Base-by-base conservation (phyloP, 495 filamentous ascomycete genomes). In the Tuber borchii region DNA sequence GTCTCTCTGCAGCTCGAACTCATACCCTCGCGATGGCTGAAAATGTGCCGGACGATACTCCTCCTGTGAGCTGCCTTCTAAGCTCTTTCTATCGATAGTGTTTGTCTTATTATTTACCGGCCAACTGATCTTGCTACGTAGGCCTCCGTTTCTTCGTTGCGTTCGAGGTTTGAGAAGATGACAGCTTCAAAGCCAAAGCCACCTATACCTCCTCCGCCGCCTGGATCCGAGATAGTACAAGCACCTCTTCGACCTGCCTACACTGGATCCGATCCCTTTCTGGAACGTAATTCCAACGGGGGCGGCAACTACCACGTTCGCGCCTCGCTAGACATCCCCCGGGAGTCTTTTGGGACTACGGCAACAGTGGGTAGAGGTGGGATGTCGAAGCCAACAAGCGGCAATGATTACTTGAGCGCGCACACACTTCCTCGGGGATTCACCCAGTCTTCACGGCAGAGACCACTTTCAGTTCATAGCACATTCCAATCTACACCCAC, bases 111-210 rank as follows among this genome's bases (percentile, higher is more conserved):
- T 75, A 70, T 79, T 72, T 79, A 79, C 37, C 73, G 72, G 42
- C 73, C 72, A 73, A 70, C 78, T 72, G 34, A 72, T 40, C 69
- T n/a, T 42, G 40, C 70, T 76, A 42, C 22, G 26, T 68, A 82
- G 81, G 81, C 81, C 72, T 82, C 95, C 0, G 95, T 99, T 40
- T 99, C 95, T 65, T 97, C 95, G 69, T 86, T 98, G 45, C 88
- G 93, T 70, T 95, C 94, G 65, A 91, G 95, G 83, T 99, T 99
- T 82, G 95, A 99, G 86, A 91, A 91, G 75, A 90, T 97, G 83
- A 88, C 90, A 51, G 82, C 85, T 61, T 80, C 77, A 71, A 71
- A 80, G 74, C 45, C 83, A 77, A 71, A 85, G 84, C 78, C 83
- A 83, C 76, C 83, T 83, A 26, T 34, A n/a, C n/a, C n/a, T 2